Base-by-base conservation (phyloP, 495 filamentous ascomycete species). In the Parachaetomium inaequale region DNA sequence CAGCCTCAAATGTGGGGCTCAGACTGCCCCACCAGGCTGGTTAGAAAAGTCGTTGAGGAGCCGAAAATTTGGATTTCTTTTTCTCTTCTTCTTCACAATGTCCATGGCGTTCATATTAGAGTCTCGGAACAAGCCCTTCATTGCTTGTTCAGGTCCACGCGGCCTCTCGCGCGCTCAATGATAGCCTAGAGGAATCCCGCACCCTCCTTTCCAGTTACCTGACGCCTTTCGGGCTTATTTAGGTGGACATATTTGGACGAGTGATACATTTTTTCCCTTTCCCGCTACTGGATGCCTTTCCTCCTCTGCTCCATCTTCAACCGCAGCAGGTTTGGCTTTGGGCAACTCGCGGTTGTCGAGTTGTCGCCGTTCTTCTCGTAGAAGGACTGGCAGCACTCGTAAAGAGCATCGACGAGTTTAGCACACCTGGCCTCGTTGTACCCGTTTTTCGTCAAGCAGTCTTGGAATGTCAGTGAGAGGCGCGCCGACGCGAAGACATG, bases 81-180 rank as follows among this genome's bases (percentile, higher is more conserved):
- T 76, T 73, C 74, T 77, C 82, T 83, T 84, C 76, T 80, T 40
- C 29, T 38, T 81, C 78, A 77, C 66, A 91, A 93, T 95, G 88
- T 94, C 87, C 83, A 82, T 78, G 88, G 94, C 92, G 87, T 89
- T 86, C 84, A 91, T 91, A 92, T 93, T 98, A 98, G 94, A 98
- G 94, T 98, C 94, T 95, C 94, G 94, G 90, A 87, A 85, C 86
- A 90, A 87, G 91, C 84, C 72, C 76, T 70, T 94, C 92, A 89
- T 81, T 97, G 84, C 92, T 93, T 92, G 86, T 90, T 89, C 90
- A 96, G 91, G 85, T 89, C 88, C 84, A 76, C 75, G 68, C 76
- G 82, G 86, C 83, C 88, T 93, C 87, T 83, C 75, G 92, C 94
- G 94, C 91, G 94, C 94, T 98, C 93, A 93, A 89, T 90, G 92